phyloP scores from a whole-genome alignment of 164 flowering plant genomes.

The Euptelea pleiosperma region DNA sequence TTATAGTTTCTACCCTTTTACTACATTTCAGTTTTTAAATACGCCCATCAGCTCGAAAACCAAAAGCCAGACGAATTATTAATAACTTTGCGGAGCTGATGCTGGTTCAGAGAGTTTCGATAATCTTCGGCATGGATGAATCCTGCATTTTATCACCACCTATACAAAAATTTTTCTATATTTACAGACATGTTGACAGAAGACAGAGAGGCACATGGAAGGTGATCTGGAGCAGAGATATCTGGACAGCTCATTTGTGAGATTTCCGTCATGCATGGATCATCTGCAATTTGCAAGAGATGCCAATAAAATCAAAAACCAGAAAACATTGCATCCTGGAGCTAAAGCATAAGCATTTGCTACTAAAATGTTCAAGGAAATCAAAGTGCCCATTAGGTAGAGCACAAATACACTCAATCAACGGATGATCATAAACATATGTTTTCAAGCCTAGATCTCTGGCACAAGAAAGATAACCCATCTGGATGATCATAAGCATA shows the following conservation, averaged over 20 bases:
- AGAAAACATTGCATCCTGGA: background rate
- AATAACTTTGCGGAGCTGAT: background rate
- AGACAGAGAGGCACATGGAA: background rate
- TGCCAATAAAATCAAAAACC: background rate
- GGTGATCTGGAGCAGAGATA: background rate
- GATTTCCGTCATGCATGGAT: constrained; percentile 17
- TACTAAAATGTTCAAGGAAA: background rate
- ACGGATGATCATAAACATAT: too few relatives aligned
- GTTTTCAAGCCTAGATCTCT: too few relatives aligned
- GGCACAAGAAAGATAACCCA: too few relatives aligned
- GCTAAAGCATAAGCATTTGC: background rate
- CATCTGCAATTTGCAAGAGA: constrained; percentile 21
- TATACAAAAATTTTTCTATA: constrained; percentile 5
- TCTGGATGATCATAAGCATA: too few relatives aligned
- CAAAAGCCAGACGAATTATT: too few relatives aligned
- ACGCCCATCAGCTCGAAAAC: too few relatives aligned
- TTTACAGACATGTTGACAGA: constrained; percentile 1
- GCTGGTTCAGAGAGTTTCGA: too few relatives aligned
- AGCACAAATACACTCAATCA: too few relatives aligned
- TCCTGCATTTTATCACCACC: background rate
- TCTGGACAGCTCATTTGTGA: background rate
- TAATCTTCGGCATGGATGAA: constrained; percentile 6
- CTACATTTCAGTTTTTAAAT: too few relatives aligned
- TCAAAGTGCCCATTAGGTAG: too few relatives aligned
- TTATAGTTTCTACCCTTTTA: too few relatives aligned